Conservation (phyloP, 495 filamentous ascomycete genomes). For the Aeminium ludgeri region DNA sequence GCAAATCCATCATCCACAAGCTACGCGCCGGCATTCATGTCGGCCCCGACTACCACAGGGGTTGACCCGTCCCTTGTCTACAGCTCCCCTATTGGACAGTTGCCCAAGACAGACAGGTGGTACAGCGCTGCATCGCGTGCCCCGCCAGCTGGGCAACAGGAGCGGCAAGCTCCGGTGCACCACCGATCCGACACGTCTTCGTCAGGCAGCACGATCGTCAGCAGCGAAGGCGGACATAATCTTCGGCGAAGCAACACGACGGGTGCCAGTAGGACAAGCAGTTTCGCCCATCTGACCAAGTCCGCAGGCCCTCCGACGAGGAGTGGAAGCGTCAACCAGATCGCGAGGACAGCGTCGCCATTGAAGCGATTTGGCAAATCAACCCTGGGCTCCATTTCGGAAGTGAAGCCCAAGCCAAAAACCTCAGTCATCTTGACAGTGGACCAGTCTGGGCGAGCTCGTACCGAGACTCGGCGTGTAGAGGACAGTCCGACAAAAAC, state of each 20-base stretch:
- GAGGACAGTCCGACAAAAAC: constrained; percentile 16
- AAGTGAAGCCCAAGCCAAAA: constrained; percentile 21
- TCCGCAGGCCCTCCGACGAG: not conserved
- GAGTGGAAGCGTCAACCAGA: constrained; percentile 2
- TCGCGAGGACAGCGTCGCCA: constrained; percentile 16
- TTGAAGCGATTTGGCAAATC: constrained; percentile 13
- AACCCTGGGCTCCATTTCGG: constrained; percentile 16
- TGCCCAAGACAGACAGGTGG: not conserved
- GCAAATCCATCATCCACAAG: not conserved
- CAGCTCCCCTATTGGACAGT: constrained; percentile 9
- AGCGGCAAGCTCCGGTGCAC: not conserved
- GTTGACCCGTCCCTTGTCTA: constrained; percentile 14
- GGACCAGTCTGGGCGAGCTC: constrained; percentile 24
- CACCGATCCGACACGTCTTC: not conserved
- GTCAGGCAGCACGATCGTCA: not conserved
- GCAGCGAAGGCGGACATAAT: constrained; percentile 3
- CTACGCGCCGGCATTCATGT: not conserved
- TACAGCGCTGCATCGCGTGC: not conserved
- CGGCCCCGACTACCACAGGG: constrained; percentile 1
- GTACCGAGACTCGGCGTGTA: constrained; percentile 21
- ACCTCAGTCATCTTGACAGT: constrained; percentile 20
- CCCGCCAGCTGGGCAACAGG: not conserved
- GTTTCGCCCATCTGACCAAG: constrained; percentile 7
- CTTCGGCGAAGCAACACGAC: constrained; percentile 25
- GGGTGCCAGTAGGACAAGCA: constrained; percentile 15